Conservation (phyloP, 139 green algal species). For the Tetradesmus lagerheimii region DNA sequence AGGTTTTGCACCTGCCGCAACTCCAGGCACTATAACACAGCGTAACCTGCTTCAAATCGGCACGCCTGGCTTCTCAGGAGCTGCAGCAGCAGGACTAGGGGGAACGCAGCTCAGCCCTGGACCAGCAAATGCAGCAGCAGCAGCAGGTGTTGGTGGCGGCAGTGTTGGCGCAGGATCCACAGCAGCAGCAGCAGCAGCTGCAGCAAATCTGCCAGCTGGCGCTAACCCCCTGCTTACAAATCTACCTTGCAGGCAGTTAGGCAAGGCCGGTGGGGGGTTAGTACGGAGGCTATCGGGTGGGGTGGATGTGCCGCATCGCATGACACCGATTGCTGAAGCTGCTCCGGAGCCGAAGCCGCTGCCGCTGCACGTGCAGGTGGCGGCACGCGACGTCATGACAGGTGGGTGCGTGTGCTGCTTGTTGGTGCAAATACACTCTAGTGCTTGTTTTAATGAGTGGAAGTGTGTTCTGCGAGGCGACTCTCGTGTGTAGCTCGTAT, state of each 20-base stretch:
- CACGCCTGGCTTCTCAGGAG: not conserved
- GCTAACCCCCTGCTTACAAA: constrained; percentile 27
- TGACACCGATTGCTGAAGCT: constrained; percentile 44
- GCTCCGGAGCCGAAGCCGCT: not conserved
- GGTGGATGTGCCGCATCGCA: constrained; percentile 17
- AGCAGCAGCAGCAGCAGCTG: constrained; percentile 16
- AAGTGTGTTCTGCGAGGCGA: no score
- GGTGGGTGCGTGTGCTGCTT: not conserved
- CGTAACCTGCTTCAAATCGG: no score
- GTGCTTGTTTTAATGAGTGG: no score
- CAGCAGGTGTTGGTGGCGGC: not conserved
- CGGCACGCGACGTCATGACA: constrained; percentile 15
- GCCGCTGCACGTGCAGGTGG: constrained; percentile 26
- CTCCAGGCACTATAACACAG: not conserved
- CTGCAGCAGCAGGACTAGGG: not conserved
- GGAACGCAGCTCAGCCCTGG: not conserved
- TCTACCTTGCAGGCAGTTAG: not conserved
- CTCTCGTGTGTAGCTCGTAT: no score
- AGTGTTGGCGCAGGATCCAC: not conserved
- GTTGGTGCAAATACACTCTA: no score
- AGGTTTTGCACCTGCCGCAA: constrained; percentile 3
- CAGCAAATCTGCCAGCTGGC: not conserved
- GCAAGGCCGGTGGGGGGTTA: not conserved
- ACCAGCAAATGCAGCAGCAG: not conserved
- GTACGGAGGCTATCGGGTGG: constrained; percentile 31